Base-by-base conservation (phyloP, 2,329 filamentous ascomycete species). In the Ophiobolus disseminans region DNA sequence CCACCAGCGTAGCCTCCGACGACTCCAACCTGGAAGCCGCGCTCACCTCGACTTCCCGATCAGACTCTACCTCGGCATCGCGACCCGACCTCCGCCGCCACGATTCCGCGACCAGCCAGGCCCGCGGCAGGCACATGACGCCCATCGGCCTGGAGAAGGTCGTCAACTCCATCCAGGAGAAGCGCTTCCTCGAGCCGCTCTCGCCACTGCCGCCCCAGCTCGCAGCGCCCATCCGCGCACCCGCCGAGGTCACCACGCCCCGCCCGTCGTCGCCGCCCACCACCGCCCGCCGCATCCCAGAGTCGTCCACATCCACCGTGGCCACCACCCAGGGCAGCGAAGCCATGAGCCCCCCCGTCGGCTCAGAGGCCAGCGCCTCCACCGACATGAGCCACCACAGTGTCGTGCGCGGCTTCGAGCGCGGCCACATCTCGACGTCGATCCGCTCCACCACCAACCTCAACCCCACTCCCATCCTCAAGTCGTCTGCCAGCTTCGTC, bases 91-190 rank as follows among this genome's bases (percentile, higher is more conserved):
- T 90, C 60, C 82, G 81, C 63, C 82, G 87, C 62, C 82, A 87
- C 63, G 89, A 92, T 70, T 92, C 88, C 9, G 86, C 81, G 65
- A 83, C 68, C 70, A 82, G 83, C 72, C 83, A 89, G 51, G 89
- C 87, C 68, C 85, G 88, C 57, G 87, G 86, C 57, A 88, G 90
- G 66, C 92, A 96, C 75, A 93, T 97, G 60, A 95, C 91, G n/a
- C 91, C 93, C 5, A 84, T 90, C 66, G 90, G 94, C 63, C 82
- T 97, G 22, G 91, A 96, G 75, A 95, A 95, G 78, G 95, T 97
- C 84, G 90, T 97, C 32, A 85, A 89, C 47, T 91, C 88, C 30
- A 97, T 97, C 69, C 90, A 95, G 73, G 88, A 94, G 74, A 91
- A 90, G 75, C 86, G 86, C 73, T 82, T 82, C 36, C 79, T 93